Evolutionary conservation across 192 early-diverging fungal genomes (phyloP), one percentile per base, ranked within the genome.

Genomic region (Mortierella hygrophila): DNA sequence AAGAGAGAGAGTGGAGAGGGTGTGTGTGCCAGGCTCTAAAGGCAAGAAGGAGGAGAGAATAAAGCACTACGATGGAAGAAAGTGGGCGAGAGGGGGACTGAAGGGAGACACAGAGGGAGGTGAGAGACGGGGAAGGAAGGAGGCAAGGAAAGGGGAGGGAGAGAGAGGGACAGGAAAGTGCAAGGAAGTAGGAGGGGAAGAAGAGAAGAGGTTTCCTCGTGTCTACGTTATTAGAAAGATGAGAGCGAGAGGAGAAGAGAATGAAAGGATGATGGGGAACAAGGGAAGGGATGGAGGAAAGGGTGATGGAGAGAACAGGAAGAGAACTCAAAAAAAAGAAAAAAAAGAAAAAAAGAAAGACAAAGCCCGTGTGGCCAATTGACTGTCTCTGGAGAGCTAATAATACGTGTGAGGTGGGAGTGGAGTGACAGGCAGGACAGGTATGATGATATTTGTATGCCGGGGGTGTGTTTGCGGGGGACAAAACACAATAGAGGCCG

Each of bases 301-400:
- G 35, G 42, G 55, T 38, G 49, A 23, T 41, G 57, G 40, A 42
- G 21, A 26, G 15, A 44, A 37, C 13, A 37, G n/a, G 23, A 32
- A 16, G 41, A 35, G 42, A 42, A 7, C 26, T 23, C 38, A 38
- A 10, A 23, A 57, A 68, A 10, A 23, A 60, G 1, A 21, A 26
- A 57, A 1, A 60, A 60, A 7, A 26, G 1, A 60, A n/a, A n/a
- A n/a, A 3, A n/a, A 9, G 9, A 60, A 60, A 10, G n/a, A 65
- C 55, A 26, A 57, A 65, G 29, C 60, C 60, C 60, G 60, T 65
- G 60, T 65, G 60, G 60, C 26, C 55, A 60, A 60, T 60, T 60
- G 55, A 52, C 4, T 52, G 49, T 52, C 55, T 11, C 55, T 60
- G 21, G 7, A 2, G 60, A 2, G 60, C 60, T 65, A 65, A 65